A percentile compares a stretch with the other conserved stretches of the same genome.
Evolutionary conservation across 768 basidiomycete species (phyloP).

Genomic region (Tylopilus balloui): DNA sequence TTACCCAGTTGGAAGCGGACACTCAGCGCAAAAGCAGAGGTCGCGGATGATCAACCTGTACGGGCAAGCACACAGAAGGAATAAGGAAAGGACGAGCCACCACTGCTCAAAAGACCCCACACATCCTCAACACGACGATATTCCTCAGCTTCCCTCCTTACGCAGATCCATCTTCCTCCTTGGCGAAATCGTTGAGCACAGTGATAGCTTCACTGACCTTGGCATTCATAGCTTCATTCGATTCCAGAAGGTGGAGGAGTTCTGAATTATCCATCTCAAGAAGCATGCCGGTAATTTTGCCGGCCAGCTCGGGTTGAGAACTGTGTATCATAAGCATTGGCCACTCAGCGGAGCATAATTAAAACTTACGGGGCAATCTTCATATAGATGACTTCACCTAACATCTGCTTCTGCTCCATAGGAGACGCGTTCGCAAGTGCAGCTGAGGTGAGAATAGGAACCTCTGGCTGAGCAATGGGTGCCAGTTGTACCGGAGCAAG

Average conservation of each 20-base stretch:
- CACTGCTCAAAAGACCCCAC: slow-evolving; percentile 35
- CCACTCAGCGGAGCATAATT: background rate
- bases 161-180: slow-evolving; percentile 30
- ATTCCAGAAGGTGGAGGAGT: slow-evolving; percentile 83
- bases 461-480: slow-evolving; percentile 44
- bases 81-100: slow-evolving; percentile 46
- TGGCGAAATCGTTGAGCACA: slow-evolving; percentile 82
- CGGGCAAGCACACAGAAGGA: slow-evolving; percentile 36
- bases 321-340: slow-evolving; percentile 33
- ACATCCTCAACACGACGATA: slow-evolving; percentile 9
- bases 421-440: slow-evolving; percentile 55
- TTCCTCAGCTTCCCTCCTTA: slow-evolving; percentile 1
- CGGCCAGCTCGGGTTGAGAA: slow-evolving; percentile 87
- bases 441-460: slow-evolving; percentile 58
- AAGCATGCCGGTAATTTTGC: slow-evolving; percentile 98
- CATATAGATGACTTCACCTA: slow-evolving; percentile 95
- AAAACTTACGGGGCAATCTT: slow-evolving; percentile 68
- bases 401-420: slow-evolving; percentile 97
- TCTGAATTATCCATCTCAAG: slow-evolving; percentile 98
- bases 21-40: slow-evolving; percentile 37
- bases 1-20: slow-evolving; percentile 37
- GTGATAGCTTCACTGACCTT: slow-evolving; percentile 91
- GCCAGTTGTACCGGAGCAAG: slow-evolving; percentile 32
- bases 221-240: slow-evolving; percentile 72
- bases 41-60: slow-evolving; percentile 35